These are phyloP conservation scores for Gymnopilus dilepis DNA, from an alignment of 768 basidiomycete species.

Conservation along the genomic window DNA sequence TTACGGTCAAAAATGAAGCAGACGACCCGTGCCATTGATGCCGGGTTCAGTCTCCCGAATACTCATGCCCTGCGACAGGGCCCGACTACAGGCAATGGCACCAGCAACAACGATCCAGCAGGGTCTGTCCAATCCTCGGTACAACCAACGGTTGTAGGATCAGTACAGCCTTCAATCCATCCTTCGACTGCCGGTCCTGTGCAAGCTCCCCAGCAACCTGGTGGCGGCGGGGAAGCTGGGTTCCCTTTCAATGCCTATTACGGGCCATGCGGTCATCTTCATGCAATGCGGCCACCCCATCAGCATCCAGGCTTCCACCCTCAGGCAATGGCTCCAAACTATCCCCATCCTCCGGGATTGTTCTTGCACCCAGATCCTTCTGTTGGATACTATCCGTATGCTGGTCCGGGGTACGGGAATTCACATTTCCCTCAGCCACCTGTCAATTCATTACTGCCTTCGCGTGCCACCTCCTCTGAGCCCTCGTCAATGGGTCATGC, in stretches of 20 bases:
- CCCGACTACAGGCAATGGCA: background rate
- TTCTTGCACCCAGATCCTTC: background rate
- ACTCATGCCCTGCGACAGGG: background rate
- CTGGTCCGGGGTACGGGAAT: background rate
- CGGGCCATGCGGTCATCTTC: background rate
- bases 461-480: background rate
- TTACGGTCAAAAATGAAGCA: background rate
- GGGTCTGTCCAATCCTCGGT: background rate
- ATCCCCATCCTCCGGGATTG: background rate
- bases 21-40: background rate
- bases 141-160: background rate
- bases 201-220: background rate
- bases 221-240: background rate
- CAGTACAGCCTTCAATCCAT: background rate
- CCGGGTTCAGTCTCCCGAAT: background rate
- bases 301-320: background rate
- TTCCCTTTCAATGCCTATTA: background rate
- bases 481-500: background rate
- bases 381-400: background rate
- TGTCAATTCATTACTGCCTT: too few relatives aligned
- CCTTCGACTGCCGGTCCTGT: background rate
- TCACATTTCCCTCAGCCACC: too few relatives aligned
- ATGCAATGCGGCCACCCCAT: background rate
- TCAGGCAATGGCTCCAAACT: background rate
- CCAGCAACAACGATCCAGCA: background rate